These are phyloP conservation scores for Botrytis deweyae DNA, from an alignment of 2,329 filamentous ascomycete species.

Conservation along the genomic window DNA sequence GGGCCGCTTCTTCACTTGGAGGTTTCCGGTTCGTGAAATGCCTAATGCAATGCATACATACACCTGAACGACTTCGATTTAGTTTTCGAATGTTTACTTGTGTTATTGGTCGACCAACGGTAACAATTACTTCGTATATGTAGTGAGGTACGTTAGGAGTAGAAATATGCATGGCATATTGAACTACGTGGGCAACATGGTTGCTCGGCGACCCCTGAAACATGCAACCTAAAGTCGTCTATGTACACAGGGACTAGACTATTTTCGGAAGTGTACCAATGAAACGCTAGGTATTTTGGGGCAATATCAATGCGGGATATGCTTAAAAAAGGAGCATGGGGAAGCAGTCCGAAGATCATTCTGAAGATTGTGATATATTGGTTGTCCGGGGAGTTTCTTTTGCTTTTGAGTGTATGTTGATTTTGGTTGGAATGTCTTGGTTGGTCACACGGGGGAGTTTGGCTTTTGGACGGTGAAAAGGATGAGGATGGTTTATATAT, in stretches of 20 bases:
- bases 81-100: neutral
- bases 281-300: neutral
- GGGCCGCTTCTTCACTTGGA: neutral
- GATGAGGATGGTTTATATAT: neutral
- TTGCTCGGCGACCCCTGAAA: slow-evolving; percentile 14
- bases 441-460: neutral
- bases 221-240: neutral
- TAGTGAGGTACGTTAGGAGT: neutral
- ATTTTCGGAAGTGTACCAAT: neutral
- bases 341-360: neutral
- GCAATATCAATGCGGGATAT: neutral
- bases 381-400: neutral
- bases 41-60: neutral
- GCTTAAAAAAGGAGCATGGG: neutral
- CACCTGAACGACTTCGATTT: neutral
- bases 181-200: neutral
- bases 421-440: slow-evolving; percentile 11
- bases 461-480: neutral
- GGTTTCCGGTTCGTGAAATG: neutral
- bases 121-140: neutral
- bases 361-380: slow-evolving; percentile 8
- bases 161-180: neutral
- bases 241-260: slow-evolving; percentile 6
- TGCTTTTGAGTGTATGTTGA: neutral
- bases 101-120: neutral